A percentile compares a stretch with the other conserved stretches of the same genome.
Conservation (phyloP, 805 yeast species). For the Henningerozyma blattae region DNA sequence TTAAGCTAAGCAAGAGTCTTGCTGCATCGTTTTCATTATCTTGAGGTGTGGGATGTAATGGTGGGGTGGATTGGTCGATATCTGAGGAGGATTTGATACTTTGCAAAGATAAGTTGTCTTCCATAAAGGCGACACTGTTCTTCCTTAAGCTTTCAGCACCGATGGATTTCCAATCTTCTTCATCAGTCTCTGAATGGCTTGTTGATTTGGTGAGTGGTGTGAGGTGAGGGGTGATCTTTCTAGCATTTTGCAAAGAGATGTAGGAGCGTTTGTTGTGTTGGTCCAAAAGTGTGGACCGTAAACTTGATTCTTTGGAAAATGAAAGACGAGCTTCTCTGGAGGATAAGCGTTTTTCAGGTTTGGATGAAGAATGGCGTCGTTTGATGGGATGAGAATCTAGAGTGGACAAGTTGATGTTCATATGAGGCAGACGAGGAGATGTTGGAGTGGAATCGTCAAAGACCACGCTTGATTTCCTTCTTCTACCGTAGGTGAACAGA, state of each 20-base stretch:
- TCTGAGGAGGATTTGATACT: slow-evolving; percentile 4
- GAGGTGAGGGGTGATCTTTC: too few relatives aligned
- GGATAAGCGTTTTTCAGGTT: slow-evolving; percentile 1
- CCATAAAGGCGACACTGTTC: too few relatives aligned
- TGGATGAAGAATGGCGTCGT: slow-evolving; percentile 7
- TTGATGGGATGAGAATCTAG: too few relatives aligned
- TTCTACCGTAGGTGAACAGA: slow-evolving; percentile 3
- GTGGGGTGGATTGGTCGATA: slow-evolving; percentile 1
- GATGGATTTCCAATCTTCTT: slow-evolving; percentile 91
- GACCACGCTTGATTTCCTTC: slow-evolving; percentile 19
- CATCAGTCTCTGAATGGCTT: slow-evolving; percentile 67
- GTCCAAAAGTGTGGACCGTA: slow-evolving; percentile 21
- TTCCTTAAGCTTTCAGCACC: slow-evolving; percentile 62
- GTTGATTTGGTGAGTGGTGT: too few relatives aligned
- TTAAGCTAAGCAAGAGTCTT: slow-evolving; percentile 17
- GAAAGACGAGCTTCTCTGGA: slow-evolving; percentile 25
- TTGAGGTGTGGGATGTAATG: slow-evolving; percentile 1
- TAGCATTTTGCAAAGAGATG: too few relatives aligned
- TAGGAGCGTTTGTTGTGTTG: too few relatives aligned
- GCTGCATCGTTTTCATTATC: slow-evolving; percentile 19
- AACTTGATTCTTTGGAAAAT: slow-evolving; percentile 24
- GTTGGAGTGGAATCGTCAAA: too few relatives aligned
- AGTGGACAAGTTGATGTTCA: too few relatives aligned
- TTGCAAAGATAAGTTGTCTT: too few relatives aligned
- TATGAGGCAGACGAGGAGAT: too few relatives aligned